These are phyloP conservation scores for Mycena indigotica DNA, from an alignment of 768 basidiomycete genomes.

Conservation along the genomic window DNA sequence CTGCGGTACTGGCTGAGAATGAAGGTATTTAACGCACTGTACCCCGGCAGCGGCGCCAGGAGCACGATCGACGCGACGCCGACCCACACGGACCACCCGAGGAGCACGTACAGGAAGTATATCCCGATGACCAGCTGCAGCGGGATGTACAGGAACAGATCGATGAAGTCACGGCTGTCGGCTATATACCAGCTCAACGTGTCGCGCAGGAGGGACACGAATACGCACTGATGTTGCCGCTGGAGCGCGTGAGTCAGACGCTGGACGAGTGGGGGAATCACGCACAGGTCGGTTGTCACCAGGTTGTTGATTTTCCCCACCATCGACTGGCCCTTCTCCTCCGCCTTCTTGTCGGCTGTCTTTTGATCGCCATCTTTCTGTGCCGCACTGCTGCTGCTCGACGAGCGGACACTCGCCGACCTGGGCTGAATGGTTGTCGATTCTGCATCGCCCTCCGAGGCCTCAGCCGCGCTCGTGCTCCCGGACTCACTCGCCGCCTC, in stretches of 20 bases:
- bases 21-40: too few species aligned
- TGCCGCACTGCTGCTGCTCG: constrained; percentile 8
- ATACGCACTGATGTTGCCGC: background rate
- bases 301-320: constrained; percentile 75
- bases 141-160: constrained; percentile 8
- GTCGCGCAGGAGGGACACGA: background rate
- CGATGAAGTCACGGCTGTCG: constrained; percentile 16
- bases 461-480: background rate
- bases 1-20: too few species aligned
- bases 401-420: constrained; percentile 33
- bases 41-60: constrained; percentile 59
- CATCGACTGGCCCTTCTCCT: background rate
- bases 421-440: constrained; percentile 10
- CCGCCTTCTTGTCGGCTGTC: background rate
- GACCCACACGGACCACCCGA: constrained; percentile 8
- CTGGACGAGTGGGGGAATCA: background rate
- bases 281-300: constrained; percentile 58
- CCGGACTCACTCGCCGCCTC: constrained; percentile 24
- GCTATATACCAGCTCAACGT: constrained; percentile 1
- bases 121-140: constrained; percentile 33
- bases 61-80: constrained; percentile 25
- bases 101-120: constrained; percentile 48
- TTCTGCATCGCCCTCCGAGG: constrained; percentile 1
- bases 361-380: constrained; percentile 47
- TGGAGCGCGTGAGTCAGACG: background rate